Evolutionary conservation across 2,329 filamentous ascomycete genomes (phyloP).

Genomic region (Ophiocordyceps camponoti-rufipedis): DNA sequence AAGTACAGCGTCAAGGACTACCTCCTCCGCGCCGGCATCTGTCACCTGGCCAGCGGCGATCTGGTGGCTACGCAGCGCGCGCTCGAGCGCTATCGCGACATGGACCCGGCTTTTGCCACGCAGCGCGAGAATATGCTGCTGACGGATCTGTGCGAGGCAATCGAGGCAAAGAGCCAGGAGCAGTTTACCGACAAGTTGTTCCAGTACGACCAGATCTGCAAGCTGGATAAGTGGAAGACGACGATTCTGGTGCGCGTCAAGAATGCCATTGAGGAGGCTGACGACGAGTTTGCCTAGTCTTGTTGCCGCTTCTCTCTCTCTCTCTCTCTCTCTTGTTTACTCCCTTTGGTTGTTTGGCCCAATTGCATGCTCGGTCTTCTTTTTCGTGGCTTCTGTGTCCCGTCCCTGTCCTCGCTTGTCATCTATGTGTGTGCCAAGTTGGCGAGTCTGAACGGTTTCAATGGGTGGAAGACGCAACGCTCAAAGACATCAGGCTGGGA

Average conservation of each 20-base stretch:
- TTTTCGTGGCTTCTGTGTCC: too few relatives aligned
- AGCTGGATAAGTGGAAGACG: constrained; percentile 96
- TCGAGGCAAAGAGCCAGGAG: constrained; percentile 66
- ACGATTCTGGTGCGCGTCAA: constrained; percentile 69
- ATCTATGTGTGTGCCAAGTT: not conserved
- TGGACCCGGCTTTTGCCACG: constrained; percentile 57
- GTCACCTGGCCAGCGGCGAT: constrained; percentile 59
- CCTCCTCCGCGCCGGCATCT: constrained; percentile 84
- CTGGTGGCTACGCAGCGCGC: constrained; percentile 63
- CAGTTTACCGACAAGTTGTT: constrained; percentile 72
- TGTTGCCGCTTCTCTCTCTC: not conserved
- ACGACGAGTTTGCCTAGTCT: constrained; percentile 23
- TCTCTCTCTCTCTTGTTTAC: not conserved
- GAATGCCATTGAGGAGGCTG: constrained; percentile 50
- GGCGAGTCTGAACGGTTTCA: not conserved
- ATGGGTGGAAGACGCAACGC: not conserved
- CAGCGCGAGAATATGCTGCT: constrained; percentile 73
- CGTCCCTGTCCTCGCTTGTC: too few relatives aligned
- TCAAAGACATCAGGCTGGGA: not conserved
- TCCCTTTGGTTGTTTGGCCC: not conserved
- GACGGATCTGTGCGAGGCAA: constrained; percentile 53
- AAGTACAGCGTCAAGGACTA: constrained; percentile 92
- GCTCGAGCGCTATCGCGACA: constrained; percentile 63
- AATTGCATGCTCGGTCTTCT: not conserved
- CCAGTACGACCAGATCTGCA: constrained; percentile 81